These are phyloP conservation scores for Salvia miltiorrhiza DNA, from an alignment of 257 asterid genomes.

Conservation along the genomic window DNA sequence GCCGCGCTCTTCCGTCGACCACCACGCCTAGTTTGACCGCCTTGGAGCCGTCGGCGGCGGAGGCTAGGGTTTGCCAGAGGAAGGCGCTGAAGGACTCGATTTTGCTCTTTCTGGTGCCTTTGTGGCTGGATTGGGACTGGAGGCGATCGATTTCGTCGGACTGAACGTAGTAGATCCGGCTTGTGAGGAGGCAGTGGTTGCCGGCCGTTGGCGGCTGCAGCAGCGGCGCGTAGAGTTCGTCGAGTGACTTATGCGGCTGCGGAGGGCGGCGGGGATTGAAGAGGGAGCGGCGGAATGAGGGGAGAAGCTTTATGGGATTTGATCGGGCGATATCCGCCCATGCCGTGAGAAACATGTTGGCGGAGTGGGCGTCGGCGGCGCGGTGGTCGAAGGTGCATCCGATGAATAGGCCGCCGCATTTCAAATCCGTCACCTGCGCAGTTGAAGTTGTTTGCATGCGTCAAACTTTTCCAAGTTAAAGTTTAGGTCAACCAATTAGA, in stretches of 20 bases:
- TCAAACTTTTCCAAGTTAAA: neutral
- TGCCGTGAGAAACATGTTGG: constrained; percentile 51
- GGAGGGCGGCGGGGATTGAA: constrained; percentile 49
- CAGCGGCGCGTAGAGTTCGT: constrained; percentile 32
- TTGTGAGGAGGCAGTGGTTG: constrained; percentile 9
- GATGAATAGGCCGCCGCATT: constrained; percentile 53
- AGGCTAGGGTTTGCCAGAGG: constrained; percentile 49
- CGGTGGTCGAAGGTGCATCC: constrained; percentile 69
- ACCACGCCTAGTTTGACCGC: constrained; percentile 41
- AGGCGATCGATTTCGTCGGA: constrained; percentile 37
- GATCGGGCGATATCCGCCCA: constrained; percentile 51
- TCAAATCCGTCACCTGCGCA: constrained; percentile 50
- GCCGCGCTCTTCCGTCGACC: constrained; percentile 43
- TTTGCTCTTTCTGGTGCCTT: constrained; percentile 34
- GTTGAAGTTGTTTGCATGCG: neutral
- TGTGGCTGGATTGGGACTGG: constrained; percentile 34
- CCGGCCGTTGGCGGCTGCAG: constrained; percentile 28
- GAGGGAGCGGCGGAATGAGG: constrained; percentile 50
- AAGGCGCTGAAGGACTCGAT: constrained; percentile 53
- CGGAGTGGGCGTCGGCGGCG: constrained; percentile 50
- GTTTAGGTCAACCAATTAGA: neutral
- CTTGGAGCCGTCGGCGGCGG: constrained; percentile 17
- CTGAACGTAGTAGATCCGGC: constrained; percentile 42
- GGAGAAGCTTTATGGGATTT: constrained; percentile 24
- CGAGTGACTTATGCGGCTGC: constrained; percentile 28